These are phyloP conservation scores for Lanmaoa rubissima DNA, from an alignment of 768 basidiomycete species.

Conservation along the genomic window DNA sequence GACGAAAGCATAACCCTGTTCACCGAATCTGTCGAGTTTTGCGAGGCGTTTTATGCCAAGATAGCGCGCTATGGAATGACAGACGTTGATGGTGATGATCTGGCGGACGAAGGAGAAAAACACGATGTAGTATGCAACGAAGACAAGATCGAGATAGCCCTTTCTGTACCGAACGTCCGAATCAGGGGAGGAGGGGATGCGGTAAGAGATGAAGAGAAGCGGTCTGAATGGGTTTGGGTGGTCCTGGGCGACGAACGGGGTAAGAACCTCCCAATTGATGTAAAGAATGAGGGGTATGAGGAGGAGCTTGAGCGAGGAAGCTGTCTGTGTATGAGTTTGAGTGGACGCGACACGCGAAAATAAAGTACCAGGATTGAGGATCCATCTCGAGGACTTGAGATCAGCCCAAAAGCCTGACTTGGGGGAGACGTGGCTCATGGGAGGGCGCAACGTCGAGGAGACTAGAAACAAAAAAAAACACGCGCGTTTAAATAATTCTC, in stretches of 20 bases:
- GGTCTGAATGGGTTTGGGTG: constrained; percentile 70
- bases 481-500: too few relatives aligned
- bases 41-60: constrained; percentile 64
- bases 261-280: constrained; percentile 59
- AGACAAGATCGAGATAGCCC: constrained; percentile 70
- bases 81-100: constrained; percentile 59
- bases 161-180: constrained; percentile 69
- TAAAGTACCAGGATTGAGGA: constrained; percentile 59
- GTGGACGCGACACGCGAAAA: neutral
- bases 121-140: constrained; percentile 80
- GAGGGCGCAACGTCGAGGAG: neutral
- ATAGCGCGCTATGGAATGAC: constrained; percentile 62
- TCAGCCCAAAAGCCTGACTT: constrained; percentile 44
- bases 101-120: constrained; percentile 91
- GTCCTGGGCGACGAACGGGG: constrained; percentile 45
- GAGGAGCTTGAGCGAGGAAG: constrained; percentile 65
- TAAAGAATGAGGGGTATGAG: constrained; percentile 59
- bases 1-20: constrained; percentile 84
- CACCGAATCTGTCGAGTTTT: constrained; percentile 84
- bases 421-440: neutral
- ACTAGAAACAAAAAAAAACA: too few relatives aligned
- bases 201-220: constrained; percentile 71
- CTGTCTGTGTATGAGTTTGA: constrained; percentile 33
- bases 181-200: constrained; percentile 47
- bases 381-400: constrained; percentile 61